Evolutionary conservation across 371 early-diverging fungal species (phyloP).

Genomic region (Haplosporangium sp.): DNA sequence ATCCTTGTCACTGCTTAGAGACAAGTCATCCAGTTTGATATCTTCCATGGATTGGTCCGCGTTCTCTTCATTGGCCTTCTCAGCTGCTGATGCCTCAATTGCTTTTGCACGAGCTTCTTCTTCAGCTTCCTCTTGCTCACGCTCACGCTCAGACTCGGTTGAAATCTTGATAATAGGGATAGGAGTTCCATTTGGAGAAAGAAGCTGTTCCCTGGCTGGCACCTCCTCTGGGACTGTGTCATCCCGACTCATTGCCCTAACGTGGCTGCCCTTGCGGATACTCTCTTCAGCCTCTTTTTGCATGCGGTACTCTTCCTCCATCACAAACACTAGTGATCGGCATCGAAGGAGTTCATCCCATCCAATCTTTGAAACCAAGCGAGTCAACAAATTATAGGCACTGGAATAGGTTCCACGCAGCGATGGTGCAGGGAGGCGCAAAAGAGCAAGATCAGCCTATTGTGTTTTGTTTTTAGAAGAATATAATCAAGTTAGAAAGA

Average conservation of each 20-base stretch:
- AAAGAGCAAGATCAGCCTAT: conserved; percentile 71
- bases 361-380: conserved; percentile 84
- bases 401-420: conserved; percentile 92
- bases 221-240: conserved; percentile 30
- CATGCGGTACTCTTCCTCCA: conserved; percentile 97
- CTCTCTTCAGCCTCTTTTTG: conserved; percentile 76
- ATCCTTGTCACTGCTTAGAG: conserved; percentile 41
- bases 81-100: conserved; percentile 15
- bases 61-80: conserved; percentile 35
- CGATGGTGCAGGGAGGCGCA: conserved; percentile 87
- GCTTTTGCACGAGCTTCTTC: conserved; percentile 52
- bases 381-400: conserved; percentile 87
- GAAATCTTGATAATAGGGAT: conserved; percentile 55
- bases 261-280: conserved; percentile 44
- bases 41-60: conserved; percentile 49
- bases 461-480: neutral
- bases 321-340: conserved; percentile 92
- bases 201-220: conserved; percentile 38
- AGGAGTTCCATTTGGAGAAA: conserved; percentile 51
- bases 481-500: neutral
- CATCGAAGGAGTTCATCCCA: conserved; percentile 94
- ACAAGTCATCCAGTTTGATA: conserved; percentile 46
- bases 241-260: conserved; percentile 9
- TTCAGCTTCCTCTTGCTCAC: conserved; percentile 57
- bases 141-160: conserved; percentile 49